Percentiles rank a stretch among this genome's conserved stretches.
Evolutionary conservation across 495 filamentous ascomycete genomes (phyloP).

Genomic region (Podospora australis): DNA sequence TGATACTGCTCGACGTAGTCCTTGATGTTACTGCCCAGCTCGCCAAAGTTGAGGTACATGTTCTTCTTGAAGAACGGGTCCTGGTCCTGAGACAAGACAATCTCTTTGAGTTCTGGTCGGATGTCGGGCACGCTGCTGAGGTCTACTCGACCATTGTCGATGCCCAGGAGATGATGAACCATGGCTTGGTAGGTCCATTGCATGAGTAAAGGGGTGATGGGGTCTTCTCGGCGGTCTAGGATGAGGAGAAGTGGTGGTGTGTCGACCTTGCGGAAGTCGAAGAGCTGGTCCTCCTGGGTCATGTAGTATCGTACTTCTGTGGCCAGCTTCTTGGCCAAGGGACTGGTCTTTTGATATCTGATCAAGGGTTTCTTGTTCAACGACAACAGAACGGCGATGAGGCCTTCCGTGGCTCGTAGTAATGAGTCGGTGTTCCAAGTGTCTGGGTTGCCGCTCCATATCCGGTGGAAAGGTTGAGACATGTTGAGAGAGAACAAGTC

Average conservation of each 20-base stretch:
- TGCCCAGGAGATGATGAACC: conserved; percentile 94
- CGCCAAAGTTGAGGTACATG: conserved; percentile 98
- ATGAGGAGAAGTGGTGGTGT: conserved; percentile 90
- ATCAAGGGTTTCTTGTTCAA: conserved; percentile 96
- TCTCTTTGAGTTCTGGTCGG: conserved; percentile 85
- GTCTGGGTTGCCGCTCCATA: conserved; percentile 78
- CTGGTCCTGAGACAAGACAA: conserved; percentile 93
- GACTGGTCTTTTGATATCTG: conserved; percentile 86
- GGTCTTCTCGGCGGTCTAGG: conserved; percentile 88
- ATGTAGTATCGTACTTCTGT: conserved; percentile 87
- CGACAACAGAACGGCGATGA: conserved; percentile 74
- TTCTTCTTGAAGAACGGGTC: conserved; percentile 99
- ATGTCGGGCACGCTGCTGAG: conserved; percentile 83
- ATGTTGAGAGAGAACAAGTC: conserved; percentile 83
- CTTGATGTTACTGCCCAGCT: conserved; percentile 95
- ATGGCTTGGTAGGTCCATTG: conserved; percentile 99
- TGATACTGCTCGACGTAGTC: conserved; percentile 98
- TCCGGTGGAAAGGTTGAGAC: conserved; percentile 62
- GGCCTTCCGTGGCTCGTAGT: conserved; percentile 74
- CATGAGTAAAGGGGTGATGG: conserved; percentile 88
- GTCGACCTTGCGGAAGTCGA: conserved; percentile 93
- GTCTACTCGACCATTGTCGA: conserved; percentile 86
- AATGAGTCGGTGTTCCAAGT: conserved; percentile 84
- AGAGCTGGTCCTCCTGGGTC: conserved; percentile 92
- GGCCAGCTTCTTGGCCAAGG: conserved; percentile 85